phyloP scores from a whole-genome alignment of 2,329 filamentous ascomycete genomes.

The Ophiocordyceps camponoti-leonardi region DNA sequence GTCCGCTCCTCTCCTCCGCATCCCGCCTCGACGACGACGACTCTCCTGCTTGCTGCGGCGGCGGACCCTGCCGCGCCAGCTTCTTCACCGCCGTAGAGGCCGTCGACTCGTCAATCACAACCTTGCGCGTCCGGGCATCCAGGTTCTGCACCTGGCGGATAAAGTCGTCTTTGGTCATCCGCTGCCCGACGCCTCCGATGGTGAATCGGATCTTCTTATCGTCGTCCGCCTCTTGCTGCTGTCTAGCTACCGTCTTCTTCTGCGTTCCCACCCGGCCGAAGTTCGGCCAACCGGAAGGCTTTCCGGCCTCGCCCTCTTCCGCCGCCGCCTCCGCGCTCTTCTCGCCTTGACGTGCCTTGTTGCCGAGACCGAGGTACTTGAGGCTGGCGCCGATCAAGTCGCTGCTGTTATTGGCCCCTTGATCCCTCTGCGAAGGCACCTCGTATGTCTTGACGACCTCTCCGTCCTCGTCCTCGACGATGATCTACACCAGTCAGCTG shows the following conservation, averaged over 20 bases:
- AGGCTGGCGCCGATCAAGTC: constrained; percentile 25
- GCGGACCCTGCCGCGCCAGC: constrained; percentile 24
- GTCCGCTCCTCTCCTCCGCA: not conserved
- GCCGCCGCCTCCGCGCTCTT: constrained; percentile 14
- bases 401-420: constrained; percentile 16
- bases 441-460: constrained; percentile 78
- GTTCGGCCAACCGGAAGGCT: constrained; percentile 32
- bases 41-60: constrained; percentile 1
- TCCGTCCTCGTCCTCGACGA: constrained; percentile 73
- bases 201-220: constrained; percentile 62
- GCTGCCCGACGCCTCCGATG: constrained; percentile 51
- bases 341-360: constrained; percentile 22
- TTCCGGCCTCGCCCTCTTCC: constrained; percentile 18
- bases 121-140: constrained; percentile 44
- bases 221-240: constrained; percentile 37
- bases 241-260: constrained; percentile 22
- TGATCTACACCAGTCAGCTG: constrained; percentile 35
- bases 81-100: constrained; percentile 31
- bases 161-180: constrained; percentile 70
- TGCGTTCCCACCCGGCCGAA: constrained; percentile 18
- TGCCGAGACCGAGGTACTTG: constrained; percentile 36
- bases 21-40: not conserved
- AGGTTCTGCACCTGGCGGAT: constrained; percentile 56
- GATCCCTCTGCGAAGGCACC: constrained; percentile 36
- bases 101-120: constrained; percentile 33